These are phyloP conservation scores for Oryza nivara DNA, from an alignment of 176 grass and related monocot species.

Conservation along the genomic window DNA sequence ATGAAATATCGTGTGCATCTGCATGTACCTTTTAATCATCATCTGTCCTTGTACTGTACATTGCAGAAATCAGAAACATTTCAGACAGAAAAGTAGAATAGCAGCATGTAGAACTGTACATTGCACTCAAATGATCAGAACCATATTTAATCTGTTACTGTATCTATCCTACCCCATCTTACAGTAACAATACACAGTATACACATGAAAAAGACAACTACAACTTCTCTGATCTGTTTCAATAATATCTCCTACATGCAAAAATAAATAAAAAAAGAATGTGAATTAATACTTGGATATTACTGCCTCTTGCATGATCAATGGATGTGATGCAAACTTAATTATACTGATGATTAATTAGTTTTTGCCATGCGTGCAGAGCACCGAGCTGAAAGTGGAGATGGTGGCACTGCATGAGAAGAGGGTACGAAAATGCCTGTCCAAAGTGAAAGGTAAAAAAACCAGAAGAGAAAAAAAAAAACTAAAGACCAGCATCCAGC, in stretches of 20 bases:
- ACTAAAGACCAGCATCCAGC: background rate
- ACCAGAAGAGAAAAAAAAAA: background rate
- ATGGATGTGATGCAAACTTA: constrained; percentile 25
- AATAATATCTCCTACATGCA: background rate
- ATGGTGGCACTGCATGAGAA: constrained; percentile 98
- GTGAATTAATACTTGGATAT: background rate
- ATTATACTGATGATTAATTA: constrained; percentile 22
- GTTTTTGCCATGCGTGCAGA: constrained; percentile 45
- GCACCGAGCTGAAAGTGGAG: constrained; percentile 94
- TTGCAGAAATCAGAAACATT: too few species aligned
- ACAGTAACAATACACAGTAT: background rate
- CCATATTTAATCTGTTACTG: background rate
- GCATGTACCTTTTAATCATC: constrained; percentile 12
- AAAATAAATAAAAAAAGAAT: background rate
- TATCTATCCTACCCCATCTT: background rate
- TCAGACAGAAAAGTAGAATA: background rate
- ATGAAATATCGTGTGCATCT: background rate
- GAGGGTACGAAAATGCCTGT: constrained; percentile 93
- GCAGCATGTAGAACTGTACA: background rate
- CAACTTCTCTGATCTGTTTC: background rate
- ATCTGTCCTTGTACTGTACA: background rate
- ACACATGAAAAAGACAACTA: background rate
- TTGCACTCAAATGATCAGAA: background rate
- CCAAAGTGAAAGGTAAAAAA: constrained; percentile 99
- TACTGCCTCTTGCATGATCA: background rate